Evolutionary conservation across 1,139 yeast genomes (phyloP).

Genomic region (Suhomyces terraborum): DNA sequence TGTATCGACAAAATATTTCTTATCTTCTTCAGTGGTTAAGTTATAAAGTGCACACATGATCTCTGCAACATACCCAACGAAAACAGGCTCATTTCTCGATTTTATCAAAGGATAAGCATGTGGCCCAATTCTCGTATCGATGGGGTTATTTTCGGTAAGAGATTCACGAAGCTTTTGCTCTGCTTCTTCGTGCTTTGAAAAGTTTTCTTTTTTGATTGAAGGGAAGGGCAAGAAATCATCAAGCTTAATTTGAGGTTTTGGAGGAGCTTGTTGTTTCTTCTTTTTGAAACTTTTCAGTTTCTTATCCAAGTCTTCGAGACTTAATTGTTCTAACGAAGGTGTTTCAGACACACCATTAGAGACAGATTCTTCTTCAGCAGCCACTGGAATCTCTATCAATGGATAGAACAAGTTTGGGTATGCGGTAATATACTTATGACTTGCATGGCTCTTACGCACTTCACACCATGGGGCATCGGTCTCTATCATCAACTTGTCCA

Average conservation of each 20-base stretch:
- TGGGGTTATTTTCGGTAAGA: slow-evolving; percentile 16
- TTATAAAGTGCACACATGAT: slow-evolving; percentile 60
- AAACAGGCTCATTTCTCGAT: slow-evolving; percentile 90
- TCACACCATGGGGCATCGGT: slow-evolving; percentile 99
- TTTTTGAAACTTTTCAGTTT: neutral
- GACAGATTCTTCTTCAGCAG: neutral
- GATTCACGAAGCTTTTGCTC: slow-evolving; percentile 16
- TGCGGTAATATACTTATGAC: slow-evolving; percentile 54
- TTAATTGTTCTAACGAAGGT: neutral
- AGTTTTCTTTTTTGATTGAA: slow-evolving; percentile 65
- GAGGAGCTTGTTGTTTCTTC: slow-evolving; percentile 16
- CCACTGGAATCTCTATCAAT: slow-evolving; percentile 19
- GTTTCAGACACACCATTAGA: neutral
- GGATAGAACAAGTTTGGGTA: slow-evolving; percentile 64
- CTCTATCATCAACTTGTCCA: slow-evolving; percentile 72
- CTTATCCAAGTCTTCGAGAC: neutral
- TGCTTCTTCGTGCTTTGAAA: slow-evolving; percentile 24
- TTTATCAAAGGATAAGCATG: slow-evolving; percentile 62
- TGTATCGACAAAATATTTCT: slow-evolving; percentile 55
- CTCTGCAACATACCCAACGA: slow-evolving; percentile 78
- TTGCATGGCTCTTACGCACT: slow-evolving; percentile 78
- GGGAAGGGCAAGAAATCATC: slow-evolving; percentile 62
- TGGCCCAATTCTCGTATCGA: slow-evolving; percentile 26
- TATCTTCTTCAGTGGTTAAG: slow-evolving; percentile 40
- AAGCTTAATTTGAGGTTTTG: slow-evolving; percentile 26